Percentiles rank a stretch among this genome's conserved stretches.
These are phyloP conservation scores for Mortierella sp. DNA, from an alignment of 371 early-diverging fungal genomes.

Conservation along the genomic window DNA sequence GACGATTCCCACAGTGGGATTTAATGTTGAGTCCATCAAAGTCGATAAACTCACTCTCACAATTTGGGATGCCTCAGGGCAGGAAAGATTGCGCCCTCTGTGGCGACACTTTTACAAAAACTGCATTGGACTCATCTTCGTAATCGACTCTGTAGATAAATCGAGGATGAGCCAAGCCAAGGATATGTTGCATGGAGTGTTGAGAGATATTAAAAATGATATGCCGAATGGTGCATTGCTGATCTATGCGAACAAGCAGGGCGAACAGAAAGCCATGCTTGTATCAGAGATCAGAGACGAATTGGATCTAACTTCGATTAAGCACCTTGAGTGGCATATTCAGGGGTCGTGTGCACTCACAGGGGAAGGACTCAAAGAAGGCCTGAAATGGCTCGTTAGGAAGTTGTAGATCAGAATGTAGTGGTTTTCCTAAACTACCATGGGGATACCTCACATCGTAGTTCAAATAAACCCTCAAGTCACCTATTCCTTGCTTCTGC, in stretches of 20 bases:
- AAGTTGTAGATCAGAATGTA: no score
- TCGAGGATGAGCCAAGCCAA: conserved; percentile 91
- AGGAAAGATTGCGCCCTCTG: background rate
- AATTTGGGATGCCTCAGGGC: background rate
- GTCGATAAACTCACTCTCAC: background rate
- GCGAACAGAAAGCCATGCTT: conserved; percentile 89
- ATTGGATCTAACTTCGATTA: conserved; percentile 84
- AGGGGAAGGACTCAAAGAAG: conserved; percentile 97
- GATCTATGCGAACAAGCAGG: conserved; percentile 94
- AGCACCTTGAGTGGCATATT: conserved; percentile 87
- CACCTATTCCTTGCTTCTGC: no score
- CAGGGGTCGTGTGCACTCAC: conserved; percentile 94
- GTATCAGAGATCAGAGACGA: conserved; percentile 89
- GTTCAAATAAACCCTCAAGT: no score
- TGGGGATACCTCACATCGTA: no score
- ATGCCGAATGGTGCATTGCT: conserved; percentile 68
- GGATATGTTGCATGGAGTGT: conserved; percentile 87
- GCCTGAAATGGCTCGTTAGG: conserved; percentile 81
- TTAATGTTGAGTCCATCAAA: background rate
- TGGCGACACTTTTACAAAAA: background rate
- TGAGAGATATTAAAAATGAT: conserved; percentile 75
- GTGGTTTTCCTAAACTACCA: no score
- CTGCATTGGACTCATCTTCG: conserved; percentile 73
- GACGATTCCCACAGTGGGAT: background rate
- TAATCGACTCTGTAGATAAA: conserved; percentile 94